Evolutionary conservation across 2,329 filamentous ascomycete genomes (phyloP).

Genomic region (Pseudocercospora macadamiae): DNA sequence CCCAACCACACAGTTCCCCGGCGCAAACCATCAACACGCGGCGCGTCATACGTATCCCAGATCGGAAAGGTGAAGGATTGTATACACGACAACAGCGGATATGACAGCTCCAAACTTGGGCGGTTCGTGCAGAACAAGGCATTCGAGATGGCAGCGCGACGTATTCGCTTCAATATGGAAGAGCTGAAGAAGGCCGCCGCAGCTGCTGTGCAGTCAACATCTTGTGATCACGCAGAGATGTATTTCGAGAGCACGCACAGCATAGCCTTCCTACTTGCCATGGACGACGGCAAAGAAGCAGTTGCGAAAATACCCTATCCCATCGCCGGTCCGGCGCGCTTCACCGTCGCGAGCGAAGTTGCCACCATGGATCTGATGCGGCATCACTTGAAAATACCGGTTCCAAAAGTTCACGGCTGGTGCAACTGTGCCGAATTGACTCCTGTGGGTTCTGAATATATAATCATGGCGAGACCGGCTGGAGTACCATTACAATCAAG

Average conservation of each 20-base stretch:
- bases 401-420: constrained; percentile 30
- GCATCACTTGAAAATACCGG: constrained; percentile 19
- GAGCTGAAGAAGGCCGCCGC: constrained; percentile 2
- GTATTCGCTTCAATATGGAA: background rate
- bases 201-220: constrained; percentile 17
- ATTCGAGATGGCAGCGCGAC: background rate
- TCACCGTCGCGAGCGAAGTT: constrained; percentile 36
- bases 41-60: too few relatives aligned
- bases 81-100: too few relatives aligned
- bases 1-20: too few relatives aligned
- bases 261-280: constrained; percentile 30
- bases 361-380: constrained; percentile 41
- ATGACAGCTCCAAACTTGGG: too few relatives aligned
- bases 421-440: constrained; percentile 12
- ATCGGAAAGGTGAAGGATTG: too few relatives aligned
- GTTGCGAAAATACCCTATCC: constrained; percentile 32
- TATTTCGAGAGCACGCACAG: constrained; percentile 37
- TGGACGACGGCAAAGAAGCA: constrained; percentile 37
- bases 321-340: background rate
- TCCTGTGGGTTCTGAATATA: constrained; percentile 29
- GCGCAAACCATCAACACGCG: too few relatives aligned
- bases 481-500: constrained; percentile 38
- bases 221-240: constrained; percentile 25
- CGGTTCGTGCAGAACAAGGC: background rate
- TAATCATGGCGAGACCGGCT: constrained; percentile 33